phyloP scores from a whole-genome alignment of 2,329 filamentous ascomycete species.

The Chaetoscypha palmicola region DNA sequence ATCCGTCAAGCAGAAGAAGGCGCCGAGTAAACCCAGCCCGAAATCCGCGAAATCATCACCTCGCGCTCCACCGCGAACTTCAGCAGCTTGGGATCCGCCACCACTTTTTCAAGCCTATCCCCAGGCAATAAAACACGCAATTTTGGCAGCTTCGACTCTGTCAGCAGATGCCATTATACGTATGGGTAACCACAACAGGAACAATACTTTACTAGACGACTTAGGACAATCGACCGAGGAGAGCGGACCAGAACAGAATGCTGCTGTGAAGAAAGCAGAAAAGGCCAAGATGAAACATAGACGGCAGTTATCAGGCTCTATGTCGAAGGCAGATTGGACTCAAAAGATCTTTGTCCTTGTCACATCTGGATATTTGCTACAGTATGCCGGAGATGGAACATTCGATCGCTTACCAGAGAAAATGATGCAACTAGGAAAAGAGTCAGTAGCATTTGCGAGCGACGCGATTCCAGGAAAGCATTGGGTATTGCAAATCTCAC shows the following conservation, averaged over 20 bases:
- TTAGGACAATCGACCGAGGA: constrained; percentile 26
- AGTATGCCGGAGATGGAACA: constrained; percentile 64
- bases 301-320: constrained; percentile 30
- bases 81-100: constrained; percentile 54
- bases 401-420: constrained; percentile 70
- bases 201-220: constrained; percentile 37
- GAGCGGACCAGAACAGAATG: constrained; percentile 10
- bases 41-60: constrained; percentile 17
- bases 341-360: constrained; percentile 67
- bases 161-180: constrained; percentile 64
- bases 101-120: constrained; percentile 83
- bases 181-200: constrained; percentile 45
- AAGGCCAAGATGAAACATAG: constrained; percentile 37
- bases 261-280: constrained; percentile 32
- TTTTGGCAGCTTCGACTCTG: constrained; percentile 58
- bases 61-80: constrained; percentile 17
- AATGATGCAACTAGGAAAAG: constrained; percentile 61
- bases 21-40: constrained; percentile 15
- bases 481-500: constrained; percentile 72
- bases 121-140: constrained; percentile 70
- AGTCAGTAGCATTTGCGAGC: constrained; percentile 73
- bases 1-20: constrained; percentile 14
- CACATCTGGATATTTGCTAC: constrained; percentile 62
- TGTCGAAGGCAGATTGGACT: constrained; percentile 52
- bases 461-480: constrained; percentile 74